Evolutionary conservation across 331 rosid species (phyloP).

Genomic region (Malus hybrid): DNA sequence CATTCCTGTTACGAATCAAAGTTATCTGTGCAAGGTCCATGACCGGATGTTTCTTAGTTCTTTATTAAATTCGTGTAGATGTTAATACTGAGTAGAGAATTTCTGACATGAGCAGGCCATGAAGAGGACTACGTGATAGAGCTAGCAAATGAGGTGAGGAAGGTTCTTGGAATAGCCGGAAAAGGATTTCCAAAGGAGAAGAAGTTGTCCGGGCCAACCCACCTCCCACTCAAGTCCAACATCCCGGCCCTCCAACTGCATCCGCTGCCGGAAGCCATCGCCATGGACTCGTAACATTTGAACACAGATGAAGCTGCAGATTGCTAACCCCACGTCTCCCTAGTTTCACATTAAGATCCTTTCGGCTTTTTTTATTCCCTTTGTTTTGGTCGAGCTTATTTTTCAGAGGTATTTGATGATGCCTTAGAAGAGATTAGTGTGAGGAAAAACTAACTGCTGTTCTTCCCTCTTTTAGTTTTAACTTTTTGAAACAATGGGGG

Average conservation of each 20-base stretch:
- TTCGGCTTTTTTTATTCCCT: neutral
- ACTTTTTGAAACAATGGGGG: neutral
- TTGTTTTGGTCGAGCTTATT: neutral
- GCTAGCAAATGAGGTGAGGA: constrained; percentile 89
- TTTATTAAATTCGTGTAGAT: neutral
- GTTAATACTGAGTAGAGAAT: neutral
- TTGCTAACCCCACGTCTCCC: neutral
- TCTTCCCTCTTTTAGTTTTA: neutral
- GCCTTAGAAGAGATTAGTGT: neutral
- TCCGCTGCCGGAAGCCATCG: constrained; percentile 63
- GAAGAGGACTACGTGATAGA: constrained; percentile 82
- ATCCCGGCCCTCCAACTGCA: constrained; percentile 49
- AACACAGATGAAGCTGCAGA: neutral
- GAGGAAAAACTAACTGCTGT: neutral
- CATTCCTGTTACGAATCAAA: neutral
- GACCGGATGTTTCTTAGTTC: neutral
- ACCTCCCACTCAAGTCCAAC: constrained; percentile 44
- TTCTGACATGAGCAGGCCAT: constrained; percentile 46
- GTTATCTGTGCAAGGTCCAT: neutral
- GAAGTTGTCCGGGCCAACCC: constrained; percentile 32
- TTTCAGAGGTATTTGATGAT: neutral
- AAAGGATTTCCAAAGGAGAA: constrained; percentile 43
- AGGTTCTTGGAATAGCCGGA: constrained; percentile 48
- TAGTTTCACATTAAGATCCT: neutral
- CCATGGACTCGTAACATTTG: constrained; percentile 24